phyloP scores from a whole-genome alignment of 179 eudicot genomes.

The Heliamphora pulchella region DNA sequence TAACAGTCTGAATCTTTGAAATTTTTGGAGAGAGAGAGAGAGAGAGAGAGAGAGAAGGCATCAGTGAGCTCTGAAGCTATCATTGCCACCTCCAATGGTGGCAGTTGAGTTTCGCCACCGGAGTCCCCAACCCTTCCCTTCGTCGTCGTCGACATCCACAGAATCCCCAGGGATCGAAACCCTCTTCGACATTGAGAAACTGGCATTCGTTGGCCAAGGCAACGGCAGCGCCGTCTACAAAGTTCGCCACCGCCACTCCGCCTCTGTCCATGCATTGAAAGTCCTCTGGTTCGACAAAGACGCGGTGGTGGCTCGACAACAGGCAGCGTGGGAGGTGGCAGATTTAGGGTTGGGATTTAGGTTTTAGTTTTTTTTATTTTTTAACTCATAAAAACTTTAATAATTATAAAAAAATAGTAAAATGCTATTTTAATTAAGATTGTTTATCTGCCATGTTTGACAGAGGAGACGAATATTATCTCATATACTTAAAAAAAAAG shows the following conservation, averaged over 20 bases:
- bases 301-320: slow-evolving; percentile 8
- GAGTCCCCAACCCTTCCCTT: slow-evolving; percentile 15
- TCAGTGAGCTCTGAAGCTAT: slow-evolving; percentile 22
- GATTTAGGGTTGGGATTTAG: no score
- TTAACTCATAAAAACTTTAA: no score
- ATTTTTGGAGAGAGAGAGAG: no score
- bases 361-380: no score
- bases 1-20: no score
- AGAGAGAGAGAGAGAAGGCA: slow-evolving; percentile 30
- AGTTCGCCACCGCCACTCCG: slow-evolving; percentile 24
- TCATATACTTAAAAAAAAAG: no score
- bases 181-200: slow-evolving; percentile 28
- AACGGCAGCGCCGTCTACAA: slow-evolving; percentile 34
- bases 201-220: slow-evolving; percentile 32
- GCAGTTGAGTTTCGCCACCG: neutral
- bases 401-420: no score
- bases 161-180: slow-evolving; percentile 13
- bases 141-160: neutral
- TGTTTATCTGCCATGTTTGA: no score
- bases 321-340: slow-evolving; percentile 25
- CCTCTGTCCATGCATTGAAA: slow-evolving; percentile 23
- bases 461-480: no score
- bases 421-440: no score
- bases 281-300: slow-evolving; percentile 16
- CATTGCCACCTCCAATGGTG: slow-evolving; percentile 17